Evolutionary conservation across 805 yeast genomes (phyloP), one percentile per base, ranked within the genome.

Genomic region (Kazachstania bromeliacearum): DNA sequence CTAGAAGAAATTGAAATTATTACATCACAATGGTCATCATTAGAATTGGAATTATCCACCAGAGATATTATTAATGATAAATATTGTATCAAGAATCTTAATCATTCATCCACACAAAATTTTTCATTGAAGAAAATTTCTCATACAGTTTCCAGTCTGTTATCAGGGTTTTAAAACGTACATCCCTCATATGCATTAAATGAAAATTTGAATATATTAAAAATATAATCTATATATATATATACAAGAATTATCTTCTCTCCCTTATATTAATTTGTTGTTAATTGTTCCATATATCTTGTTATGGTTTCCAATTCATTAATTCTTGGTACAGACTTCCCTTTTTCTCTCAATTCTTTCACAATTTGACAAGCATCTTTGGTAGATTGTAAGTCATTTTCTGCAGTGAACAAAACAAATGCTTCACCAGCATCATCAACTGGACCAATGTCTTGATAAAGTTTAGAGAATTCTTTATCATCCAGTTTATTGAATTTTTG

Each of bases 21-120:
- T 2, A 53, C 79, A 12, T 69, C 71, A 12, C 83, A 79, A 38
- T 82, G 92, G 85, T 70, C 70, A 25, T 54, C 63, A 19, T 46
- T 76, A 10, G 73, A 73, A 40, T 37, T 59, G 31, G 68, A 63
- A 20, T 39, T 64, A 6, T 48, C 63, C n/a, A 41, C 63, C 2
- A 52, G 62, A 40, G 52, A 57, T 37, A 31, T 54, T 4, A 38
- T 49, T 17, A 27, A 45, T 21, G 57, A 54, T 20, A 42, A 43
- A 12, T 48, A 46, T 26, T 45, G n/a, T n/a, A n/a, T n/a, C n/a
- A n/a, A n/a, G 56, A 8, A 7, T 34, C n/a, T n/a, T n/a, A n/a
- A n/a, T n/a, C n/a, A n/a, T n/a, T n/a, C n/a, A n/a, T n/a, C n/a
- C n/a, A n/a, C 26, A n/a, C 26, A 23, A 10, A 23, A 23, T n/a